Evolutionary conservation across 495 filamentous ascomycete species (phyloP).

Genomic region (Jackrogersella minutella): DNA sequence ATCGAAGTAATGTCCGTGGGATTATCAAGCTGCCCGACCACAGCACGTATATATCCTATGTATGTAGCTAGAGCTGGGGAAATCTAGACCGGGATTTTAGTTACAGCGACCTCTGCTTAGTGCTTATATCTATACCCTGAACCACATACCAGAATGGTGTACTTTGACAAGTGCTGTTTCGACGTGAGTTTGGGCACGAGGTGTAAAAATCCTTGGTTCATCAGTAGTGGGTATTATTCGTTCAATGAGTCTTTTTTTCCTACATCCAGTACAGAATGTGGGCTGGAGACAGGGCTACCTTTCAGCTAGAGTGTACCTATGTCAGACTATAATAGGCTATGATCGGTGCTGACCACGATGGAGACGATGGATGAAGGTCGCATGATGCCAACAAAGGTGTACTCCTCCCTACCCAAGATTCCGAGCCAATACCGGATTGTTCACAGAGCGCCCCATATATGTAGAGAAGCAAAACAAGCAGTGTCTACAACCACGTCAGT

Average conservation of each 20-base stretch:
- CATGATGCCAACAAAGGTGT: slow-evolving; percentile 3
- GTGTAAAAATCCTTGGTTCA: neutral
- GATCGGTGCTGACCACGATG: slow-evolving; percentile 12
- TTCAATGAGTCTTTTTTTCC: neutral
- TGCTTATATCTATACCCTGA: neutral
- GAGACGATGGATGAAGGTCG: slow-evolving; percentile 12
- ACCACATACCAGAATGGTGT: neutral
- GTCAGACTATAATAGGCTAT: slow-evolving; percentile 19
- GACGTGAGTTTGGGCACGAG: neutral
- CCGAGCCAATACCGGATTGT: neutral
- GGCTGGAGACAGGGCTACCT: slow-evolving; percentile 8
- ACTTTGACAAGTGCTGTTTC: neutral
- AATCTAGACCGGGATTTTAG: neutral
- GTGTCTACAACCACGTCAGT: slow-evolving; percentile 1
- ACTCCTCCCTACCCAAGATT: neutral
- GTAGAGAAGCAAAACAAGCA: slow-evolving; percentile 20
- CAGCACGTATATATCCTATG: neutral
- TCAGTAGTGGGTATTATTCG: neutral
- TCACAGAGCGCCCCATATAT: slow-evolving; percentile 13
- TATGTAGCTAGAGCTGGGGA: neutral
- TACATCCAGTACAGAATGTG: neutral
- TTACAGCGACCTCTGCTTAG: neutral
- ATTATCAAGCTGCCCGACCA: neutral
- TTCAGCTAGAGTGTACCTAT: slow-evolving; percentile 29
- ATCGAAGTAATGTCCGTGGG: neutral